Conservation (phyloP, 495 filamentous ascomycete species). For the Neurospora hispaniola region DNA sequence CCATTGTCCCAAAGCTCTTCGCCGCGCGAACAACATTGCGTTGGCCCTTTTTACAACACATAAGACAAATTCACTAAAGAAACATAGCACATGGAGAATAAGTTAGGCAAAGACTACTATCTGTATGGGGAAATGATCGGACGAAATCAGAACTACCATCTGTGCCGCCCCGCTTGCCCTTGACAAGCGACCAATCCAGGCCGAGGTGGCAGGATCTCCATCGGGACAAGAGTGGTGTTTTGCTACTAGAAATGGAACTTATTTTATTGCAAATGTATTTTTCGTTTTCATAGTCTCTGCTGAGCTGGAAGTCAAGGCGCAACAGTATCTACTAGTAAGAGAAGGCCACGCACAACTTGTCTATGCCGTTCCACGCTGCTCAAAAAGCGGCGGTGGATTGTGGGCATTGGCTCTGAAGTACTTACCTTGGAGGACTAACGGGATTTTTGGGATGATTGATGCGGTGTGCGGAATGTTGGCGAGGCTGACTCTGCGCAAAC, state of each 20-base stretch:
- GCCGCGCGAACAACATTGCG: background rate
- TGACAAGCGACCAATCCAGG: background rate
- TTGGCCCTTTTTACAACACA: background rate
- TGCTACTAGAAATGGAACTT: background rate
- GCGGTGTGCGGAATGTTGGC: background rate
- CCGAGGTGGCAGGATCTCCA: background rate
- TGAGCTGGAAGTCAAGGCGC: background rate
- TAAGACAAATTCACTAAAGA: background rate
- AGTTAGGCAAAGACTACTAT: background rate
- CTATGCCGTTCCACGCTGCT: too few species aligned
- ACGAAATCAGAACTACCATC: background rate
- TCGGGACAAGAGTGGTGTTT: background rate
- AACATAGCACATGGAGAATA: background rate
- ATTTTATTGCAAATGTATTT: background rate
- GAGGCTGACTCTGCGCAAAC: background rate
- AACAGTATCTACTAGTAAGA: background rate
- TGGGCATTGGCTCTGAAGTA: too few species aligned
- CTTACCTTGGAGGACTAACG: too few species aligned
- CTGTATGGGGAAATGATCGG: background rate
- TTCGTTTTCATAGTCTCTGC: background rate
- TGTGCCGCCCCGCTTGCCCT: background rate
- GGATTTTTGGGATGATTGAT: too few species aligned
- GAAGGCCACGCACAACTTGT: background rate
- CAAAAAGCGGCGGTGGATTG: too few species aligned
- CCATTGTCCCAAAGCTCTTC: background rate